Evolutionary conservation across 1,139 yeast genomes (phyloP), one percentile per base, ranked within the genome.

Genomic region (Kluyveromyces sp.): DNA sequence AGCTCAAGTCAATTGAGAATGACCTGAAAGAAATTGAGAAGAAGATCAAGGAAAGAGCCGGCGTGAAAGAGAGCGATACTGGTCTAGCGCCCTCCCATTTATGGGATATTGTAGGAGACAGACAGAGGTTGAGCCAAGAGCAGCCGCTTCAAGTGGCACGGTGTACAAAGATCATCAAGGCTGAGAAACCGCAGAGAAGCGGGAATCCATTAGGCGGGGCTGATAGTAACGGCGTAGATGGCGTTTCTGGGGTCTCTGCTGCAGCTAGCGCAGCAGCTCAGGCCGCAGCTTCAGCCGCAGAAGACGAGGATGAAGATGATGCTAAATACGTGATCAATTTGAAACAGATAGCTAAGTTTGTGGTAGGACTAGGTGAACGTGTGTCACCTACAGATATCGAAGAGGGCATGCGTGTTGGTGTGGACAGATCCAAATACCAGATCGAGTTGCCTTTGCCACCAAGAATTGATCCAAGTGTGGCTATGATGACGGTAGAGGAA

Each of bases 401-500:
- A 68, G 98, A 94, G 68, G 98, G 98, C 40, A 94, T 92, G 98
- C 78, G 98, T 64, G 97, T 92, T 38, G 99, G 98, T 59, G 98
- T 92, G 48, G 98, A 92, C 65, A 80, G 98, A 66, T 88, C 86
- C 60, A 92, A 92, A 67, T 92, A 94, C 68, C 95, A 89, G 65
- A 92, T 92, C 61, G 95, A 88, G 72, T 75, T 92, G 57, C 98
- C 99, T 20, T 73, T 94, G 53, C 98, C 98, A 18, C 98, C 99
- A 43, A 75, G 95, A 62, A 92, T 92, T 62, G 98, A 92, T 65
- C 97, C 98, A 9, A 78, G 89, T 15, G 98, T 92, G 43, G 92
- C 98, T n/a, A 92, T 92, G 98, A 92, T 92, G 98, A 89, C 97
- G 1, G 98, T 92, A 42, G 98, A 92, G 66, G 98, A 92, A 65